Percentiles rank a stretch among this genome's conserved stretches.
Evolutionary conservation across 148 eudicot species (phyloP).

Genomic region (Amaranthus cruentus): DNA sequence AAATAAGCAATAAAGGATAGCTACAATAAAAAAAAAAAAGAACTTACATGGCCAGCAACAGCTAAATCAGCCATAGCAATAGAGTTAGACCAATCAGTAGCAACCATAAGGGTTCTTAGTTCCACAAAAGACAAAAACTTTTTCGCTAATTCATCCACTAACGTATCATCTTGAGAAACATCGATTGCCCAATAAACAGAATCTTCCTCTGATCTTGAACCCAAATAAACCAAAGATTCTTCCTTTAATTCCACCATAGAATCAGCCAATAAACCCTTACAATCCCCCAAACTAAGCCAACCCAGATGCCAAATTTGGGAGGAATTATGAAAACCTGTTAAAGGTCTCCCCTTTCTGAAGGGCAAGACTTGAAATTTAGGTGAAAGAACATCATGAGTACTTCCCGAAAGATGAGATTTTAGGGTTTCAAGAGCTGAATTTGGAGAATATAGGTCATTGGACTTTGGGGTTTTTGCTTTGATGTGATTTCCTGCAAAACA

Average conservation of each 20-base stretch:
- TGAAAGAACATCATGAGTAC: conserved; percentile 37
- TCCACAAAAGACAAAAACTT: conserved; percentile 62
- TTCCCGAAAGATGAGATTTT: conserved; percentile 35
- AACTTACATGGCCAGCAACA: conserved; percentile 82
- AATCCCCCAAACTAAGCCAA: conserved; percentile 74
- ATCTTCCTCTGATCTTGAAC: conserved; percentile 47
- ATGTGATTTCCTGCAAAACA: conserved; percentile 83
- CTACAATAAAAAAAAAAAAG: background rate
- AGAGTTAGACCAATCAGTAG: conserved; percentile 89
- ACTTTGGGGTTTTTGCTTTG: conserved; percentile 56
- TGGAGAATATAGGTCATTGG: conserved; percentile 52
- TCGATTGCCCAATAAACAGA: conserved; percentile 69
- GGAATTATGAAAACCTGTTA: conserved; percentile 38
- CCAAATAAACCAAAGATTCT: conserved; percentile 72
- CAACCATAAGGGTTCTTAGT: conserved; percentile 96
- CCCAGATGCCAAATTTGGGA: conserved; percentile 75
- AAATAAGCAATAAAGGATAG: background rate
- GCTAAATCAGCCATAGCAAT: conserved; percentile 76
- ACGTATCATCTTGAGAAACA: conserved; percentile 28
- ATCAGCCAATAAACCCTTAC: conserved; percentile 39
- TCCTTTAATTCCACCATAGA: conserved; percentile 49
- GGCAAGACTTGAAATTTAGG: conserved; percentile 66
- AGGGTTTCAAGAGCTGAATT: conserved; percentile 58
- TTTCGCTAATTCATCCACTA: conserved; percentile 58
- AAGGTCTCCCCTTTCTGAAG: conserved; percentile 76